Evolutionary conservation across 768 basidiomycete species (phyloP).

Genomic region (Multifurca ochricompacta): DNA sequence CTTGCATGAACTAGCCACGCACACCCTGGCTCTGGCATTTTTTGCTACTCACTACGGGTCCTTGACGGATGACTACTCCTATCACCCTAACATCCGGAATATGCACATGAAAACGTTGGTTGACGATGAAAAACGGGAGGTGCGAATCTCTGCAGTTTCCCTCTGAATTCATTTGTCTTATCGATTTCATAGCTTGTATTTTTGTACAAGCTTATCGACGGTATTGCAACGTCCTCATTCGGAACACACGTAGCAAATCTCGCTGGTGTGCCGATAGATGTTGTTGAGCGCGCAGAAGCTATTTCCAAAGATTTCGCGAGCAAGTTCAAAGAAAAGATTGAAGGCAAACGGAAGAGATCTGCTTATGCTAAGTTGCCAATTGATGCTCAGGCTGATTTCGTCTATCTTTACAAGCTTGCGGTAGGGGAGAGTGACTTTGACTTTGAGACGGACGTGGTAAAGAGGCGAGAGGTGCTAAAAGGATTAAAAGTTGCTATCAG

Average conservation of each 20-base stretch:
- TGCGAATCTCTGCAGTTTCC: slow-evolving; percentile 27
- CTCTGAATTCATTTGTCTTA: neutral
- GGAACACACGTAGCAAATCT: slow-evolving; percentile 93
- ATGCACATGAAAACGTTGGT: slow-evolving; percentile 96
- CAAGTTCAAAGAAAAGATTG: slow-evolving; percentile 77
- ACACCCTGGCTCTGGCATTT: slow-evolving; percentile 84
- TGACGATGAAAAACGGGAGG: slow-evolving; percentile 87
- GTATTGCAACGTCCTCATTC: slow-evolving; percentile 82
- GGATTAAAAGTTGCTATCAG: slow-evolving; percentile 42
- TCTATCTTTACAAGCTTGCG: slow-evolving; percentile 61
- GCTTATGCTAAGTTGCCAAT: slow-evolving; percentile 61
- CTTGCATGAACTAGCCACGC: slow-evolving; percentile 88
- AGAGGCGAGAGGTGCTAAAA: slow-evolving; percentile 44
- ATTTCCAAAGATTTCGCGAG: slow-evolving; percentile 82
- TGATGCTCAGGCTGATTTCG: slow-evolving; percentile 84
- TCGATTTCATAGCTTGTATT: slow-evolving; percentile 65
- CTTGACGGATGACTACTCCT: slow-evolving; percentile 87
- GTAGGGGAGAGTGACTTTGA: slow-evolving; percentile 46
- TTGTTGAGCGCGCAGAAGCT: slow-evolving; percentile 82
- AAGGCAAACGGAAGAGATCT: slow-evolving; percentile 49
- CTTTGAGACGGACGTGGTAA: slow-evolving; percentile 47
- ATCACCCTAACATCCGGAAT: slow-evolving; percentile 86
- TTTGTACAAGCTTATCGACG: slow-evolving; percentile 88
- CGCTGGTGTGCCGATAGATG: slow-evolving; percentile 79
- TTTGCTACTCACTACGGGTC: slow-evolving; percentile 98